Base-by-base conservation (phyloP, 352 stramenopile species). In the Pythium plurisporium region DNA sequence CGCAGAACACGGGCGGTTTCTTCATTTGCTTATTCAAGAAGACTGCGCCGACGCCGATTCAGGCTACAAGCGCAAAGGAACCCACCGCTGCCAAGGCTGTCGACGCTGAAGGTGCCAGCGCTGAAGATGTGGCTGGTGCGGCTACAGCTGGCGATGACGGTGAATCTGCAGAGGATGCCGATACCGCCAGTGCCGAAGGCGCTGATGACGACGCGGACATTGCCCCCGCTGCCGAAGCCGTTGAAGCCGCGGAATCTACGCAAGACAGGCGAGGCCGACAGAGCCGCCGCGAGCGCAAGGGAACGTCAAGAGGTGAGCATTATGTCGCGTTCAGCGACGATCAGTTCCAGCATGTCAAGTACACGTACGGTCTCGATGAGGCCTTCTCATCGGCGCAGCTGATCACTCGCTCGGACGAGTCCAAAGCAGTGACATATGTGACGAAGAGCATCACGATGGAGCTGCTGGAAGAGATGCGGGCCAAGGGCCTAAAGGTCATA, bases 1-100 rank as follows among this genome's bases (percentile, higher is more conserved):
- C 48, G 31, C 36, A 92, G 72, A 90, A 99, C 72, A 99, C 96
- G 8, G 97, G 97, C 38, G 98, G 97, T 0, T 99, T 99, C 70
- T 99, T 99, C 73, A 94, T 99, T 36, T 96, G 91, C 37, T 71
- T 99, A 29, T 76, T 99, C 5, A 82, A 96, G 63, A 98, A 98
- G 76, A 79, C 87, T 25, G 71, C 69, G 23, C 65, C 72, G 22
- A 94, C 83, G 8, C 79, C 79, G 7, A 23, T 46, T 26, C 25
- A 59, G 53, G n/a, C 54, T 20, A 33, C 29, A 25, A 38, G 23
- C 19, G 15, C n/a, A 41, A 38, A 44, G 31, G 5, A n/a, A n/a
- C 36, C 36, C 31, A 33, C 2, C 34, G 42, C 20, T 20, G 15
- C 25, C n/a, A 27, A 30, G 33, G 7, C 20, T 1, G n/a, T 22